A percentile compares a stretch with the other conserved stretches of the same genome.
Evolutionary conservation across 2,329 filamentous ascomycete species (phyloP).

Genomic region (Fusarium acutatum): DNA sequence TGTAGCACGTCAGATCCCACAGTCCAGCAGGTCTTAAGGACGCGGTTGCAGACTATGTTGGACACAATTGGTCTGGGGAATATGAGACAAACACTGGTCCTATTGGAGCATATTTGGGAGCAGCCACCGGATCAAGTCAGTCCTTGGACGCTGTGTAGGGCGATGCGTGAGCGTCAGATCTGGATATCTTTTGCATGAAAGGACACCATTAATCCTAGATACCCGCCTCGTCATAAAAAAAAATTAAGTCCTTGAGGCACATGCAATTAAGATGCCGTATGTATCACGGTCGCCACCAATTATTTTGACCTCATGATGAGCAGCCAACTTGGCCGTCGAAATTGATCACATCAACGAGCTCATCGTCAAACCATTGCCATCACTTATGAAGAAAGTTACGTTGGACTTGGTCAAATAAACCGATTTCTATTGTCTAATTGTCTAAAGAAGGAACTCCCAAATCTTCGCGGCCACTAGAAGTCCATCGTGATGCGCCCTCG

Average conservation of each 20-base stretch:
- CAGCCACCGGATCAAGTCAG: conserved; percentile 42
- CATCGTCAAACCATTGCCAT: not conserved
- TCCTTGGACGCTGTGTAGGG: conserved; percentile 55
- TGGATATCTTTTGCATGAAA: conserved; percentile 59
- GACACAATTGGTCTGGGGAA: conserved; percentile 54
- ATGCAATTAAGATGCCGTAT: not conserved
- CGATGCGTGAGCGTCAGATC: conserved; percentile 57
- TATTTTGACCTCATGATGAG: not conserved
- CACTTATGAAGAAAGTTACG: too few species aligned
- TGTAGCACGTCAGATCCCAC: conserved; percentile 47
- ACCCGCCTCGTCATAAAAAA: conserved; percentile 11
- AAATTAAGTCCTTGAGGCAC: conserved; percentile 12
- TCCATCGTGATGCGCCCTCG: conserved; percentile 41
- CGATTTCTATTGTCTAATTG: not conserved
- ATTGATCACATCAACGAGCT: not conserved
- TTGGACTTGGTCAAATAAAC: fast-evolving
- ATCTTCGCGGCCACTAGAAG: conserved; percentile 39
- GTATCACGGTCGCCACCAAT: not conserved
- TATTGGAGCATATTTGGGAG: conserved; percentile 55
- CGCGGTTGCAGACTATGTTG: conserved; percentile 47
- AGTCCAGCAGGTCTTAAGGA: conserved; percentile 48
- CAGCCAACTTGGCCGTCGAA: not conserved
- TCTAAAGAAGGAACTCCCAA: conserved; percentile 38
- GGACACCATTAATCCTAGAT: conserved; percentile 6
- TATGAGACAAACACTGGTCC: conserved; percentile 52